A percentile compares a stretch with the other conserved stretches of the same genome.
Evolutionary conservation across 139 green algal species (phyloP).

Genomic region (Deuterostichococcus epilithicus): DNA sequence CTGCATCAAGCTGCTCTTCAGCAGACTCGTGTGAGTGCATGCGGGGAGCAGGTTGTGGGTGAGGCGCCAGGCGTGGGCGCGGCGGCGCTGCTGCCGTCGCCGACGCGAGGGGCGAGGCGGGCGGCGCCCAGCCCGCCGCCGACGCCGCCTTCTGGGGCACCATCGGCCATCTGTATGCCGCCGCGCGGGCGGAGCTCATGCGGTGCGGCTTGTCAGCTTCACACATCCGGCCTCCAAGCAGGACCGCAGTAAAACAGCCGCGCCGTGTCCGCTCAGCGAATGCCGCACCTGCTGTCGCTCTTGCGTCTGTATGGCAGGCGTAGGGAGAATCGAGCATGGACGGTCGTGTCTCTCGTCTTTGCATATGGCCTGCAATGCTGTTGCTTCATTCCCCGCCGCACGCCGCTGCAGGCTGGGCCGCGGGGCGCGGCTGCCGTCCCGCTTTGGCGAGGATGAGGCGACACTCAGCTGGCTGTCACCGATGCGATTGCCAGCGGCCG

Average conservation of each 20-base stretch:
- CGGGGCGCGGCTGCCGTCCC: not conserved
- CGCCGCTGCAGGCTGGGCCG: slow-evolving; percentile 2
- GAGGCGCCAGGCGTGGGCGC: not conserved
- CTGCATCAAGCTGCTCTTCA: too few relatives aligned
- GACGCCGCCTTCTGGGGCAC: slow-evolving; percentile 25
- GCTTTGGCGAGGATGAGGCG: not conserved
- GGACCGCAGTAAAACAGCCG: too few relatives aligned
- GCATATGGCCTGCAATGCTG: too few relatives aligned
- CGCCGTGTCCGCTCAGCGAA: too few relatives aligned
- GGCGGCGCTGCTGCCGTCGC: not conserved
- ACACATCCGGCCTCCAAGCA: too few relatives aligned
- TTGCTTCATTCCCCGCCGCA: not conserved
- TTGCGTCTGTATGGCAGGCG: too few relatives aligned
- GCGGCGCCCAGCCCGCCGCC: not conserved
- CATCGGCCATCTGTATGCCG: slow-evolving; percentile 50
- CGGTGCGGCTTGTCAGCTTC: not conserved
- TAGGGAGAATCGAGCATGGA: too few relatives aligned
- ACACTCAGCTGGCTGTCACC: not conserved
- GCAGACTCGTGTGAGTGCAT: too few relatives aligned
- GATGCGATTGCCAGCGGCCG: not conserved
- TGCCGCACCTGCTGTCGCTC: too few relatives aligned
- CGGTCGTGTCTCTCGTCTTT: too few relatives aligned
- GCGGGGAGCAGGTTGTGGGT: too few relatives aligned
- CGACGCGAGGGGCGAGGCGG: not conserved
- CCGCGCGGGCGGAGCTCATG: slow-evolving; percentile 44